phyloP scores from a whole-genome alignment of 176 grass and related monocot genomes.

The Bonia amplexicaulis region DNA sequence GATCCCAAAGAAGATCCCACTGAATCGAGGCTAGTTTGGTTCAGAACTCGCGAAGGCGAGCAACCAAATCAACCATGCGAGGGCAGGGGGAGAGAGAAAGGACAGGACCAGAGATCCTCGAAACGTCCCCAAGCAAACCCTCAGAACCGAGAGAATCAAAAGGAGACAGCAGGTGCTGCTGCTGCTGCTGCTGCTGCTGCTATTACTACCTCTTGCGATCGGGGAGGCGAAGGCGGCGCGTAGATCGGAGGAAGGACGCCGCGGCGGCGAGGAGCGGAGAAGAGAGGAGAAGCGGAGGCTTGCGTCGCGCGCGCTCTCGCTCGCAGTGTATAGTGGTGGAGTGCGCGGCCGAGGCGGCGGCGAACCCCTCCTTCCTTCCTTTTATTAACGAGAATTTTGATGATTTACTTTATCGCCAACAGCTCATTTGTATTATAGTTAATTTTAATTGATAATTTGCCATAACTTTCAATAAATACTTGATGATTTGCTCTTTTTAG shows the following conservation, averaged over 20 bases:
- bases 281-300: not conserved
- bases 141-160: not conserved
- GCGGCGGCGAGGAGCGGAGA: not conserved
- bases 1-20: not conserved
- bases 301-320: not conserved
- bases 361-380: not conserved
- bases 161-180: not conserved
- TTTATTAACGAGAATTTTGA: too few relatives aligned
- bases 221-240: not conserved
- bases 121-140: not conserved
- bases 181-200: not conserved
- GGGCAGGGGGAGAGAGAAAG: not conserved
- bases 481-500: too few relatives aligned
- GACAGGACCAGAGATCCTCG: not conserved
- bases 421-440: too few relatives aligned
- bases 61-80: not conserved
- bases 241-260: not conserved
- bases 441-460: too few relatives aligned
- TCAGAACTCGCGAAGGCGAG: not conserved
- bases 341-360: slow-evolving; percentile 28
- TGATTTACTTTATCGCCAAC: too few relatives aligned
- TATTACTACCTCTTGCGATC: not conserved
- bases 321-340: not conserved
- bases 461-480: too few relatives aligned
- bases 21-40: not conserved